These are phyloP conservation scores for Wakefieldia striispora DNA, from an alignment of 768 basidiomycete genomes.

Conservation along the genomic window DNA sequence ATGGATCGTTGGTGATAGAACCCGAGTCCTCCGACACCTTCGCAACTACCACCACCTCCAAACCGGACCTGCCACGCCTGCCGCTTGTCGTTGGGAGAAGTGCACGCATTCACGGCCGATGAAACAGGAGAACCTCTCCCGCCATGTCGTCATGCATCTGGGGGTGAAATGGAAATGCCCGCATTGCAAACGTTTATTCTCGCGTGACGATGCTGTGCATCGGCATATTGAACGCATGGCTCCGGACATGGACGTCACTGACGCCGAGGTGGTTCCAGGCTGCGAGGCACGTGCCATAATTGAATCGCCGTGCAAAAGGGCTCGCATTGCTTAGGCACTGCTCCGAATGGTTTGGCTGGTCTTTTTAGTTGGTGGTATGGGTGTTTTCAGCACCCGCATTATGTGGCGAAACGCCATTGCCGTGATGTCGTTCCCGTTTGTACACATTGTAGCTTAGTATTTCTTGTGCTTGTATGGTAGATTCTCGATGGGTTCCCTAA, in stretches of 20 bases:
- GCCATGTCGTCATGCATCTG: conserved; percentile 29
- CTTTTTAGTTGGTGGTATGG: neutral
- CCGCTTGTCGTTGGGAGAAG: conserved; percentile 22
- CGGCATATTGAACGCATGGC: conserved; percentile 31
- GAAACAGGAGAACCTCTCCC: conserved; percentile 34
- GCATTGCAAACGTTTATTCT: conserved; percentile 24
- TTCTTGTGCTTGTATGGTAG: neutral
- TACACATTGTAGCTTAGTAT: neutral
- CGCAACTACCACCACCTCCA: conserved; percentile 24
- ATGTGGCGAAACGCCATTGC: neutral
- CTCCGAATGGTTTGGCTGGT: neutral
- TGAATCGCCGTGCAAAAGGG: conserved; percentile 2
- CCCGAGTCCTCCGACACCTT: conserved; percentile 27
- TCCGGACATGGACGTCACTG: conserved; percentile 21
- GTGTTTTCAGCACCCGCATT: neutral
- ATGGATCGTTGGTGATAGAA: conserved; percentile 27
- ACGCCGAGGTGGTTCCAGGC: conserved; percentile 24
- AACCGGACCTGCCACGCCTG: conserved; percentile 10
- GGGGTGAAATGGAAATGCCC: conserved; percentile 31
- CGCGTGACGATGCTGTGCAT: conserved; percentile 33
- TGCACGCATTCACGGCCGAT: conserved; percentile 24
- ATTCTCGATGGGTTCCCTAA: neutral
- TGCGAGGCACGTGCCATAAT: conserved; percentile 11
- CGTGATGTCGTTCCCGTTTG: conserved; percentile 7
- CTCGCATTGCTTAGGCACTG: conserved; percentile 5